These are phyloP conservation scores for Parathielavia appendiculata DNA, from an alignment of 495 filamentous ascomycete species.

Conservation along the genomic window DNA sequence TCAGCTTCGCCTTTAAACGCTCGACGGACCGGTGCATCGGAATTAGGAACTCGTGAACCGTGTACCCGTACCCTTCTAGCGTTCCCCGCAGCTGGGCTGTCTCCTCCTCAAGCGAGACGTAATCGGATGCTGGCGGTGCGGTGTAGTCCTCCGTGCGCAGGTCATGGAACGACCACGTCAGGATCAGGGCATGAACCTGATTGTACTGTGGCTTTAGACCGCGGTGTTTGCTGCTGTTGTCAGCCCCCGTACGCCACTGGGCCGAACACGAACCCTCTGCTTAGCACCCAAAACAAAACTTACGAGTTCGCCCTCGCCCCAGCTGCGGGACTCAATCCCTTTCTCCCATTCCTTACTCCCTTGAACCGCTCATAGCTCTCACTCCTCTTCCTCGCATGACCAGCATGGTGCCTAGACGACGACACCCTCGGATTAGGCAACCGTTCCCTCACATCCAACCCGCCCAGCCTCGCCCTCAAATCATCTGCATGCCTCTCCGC, in stretches of 20 bases:
- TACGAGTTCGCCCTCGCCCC: constrained; percentile 11
- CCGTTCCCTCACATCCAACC: not conserved
- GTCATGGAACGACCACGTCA: constrained; percentile 35
- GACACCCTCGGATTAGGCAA: not conserved
- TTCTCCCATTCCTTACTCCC: constrained; percentile 1
- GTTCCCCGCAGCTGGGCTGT: constrained; percentile 28
- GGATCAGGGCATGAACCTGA: constrained; percentile 29
- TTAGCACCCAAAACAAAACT: constrained; percentile 9
- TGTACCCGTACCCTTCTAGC: constrained; percentile 27
- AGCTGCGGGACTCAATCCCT: constrained; percentile 6
- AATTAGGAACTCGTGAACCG: constrained; percentile 27
- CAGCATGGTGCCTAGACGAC: not conserved
- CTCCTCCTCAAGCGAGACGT: constrained; percentile 33
- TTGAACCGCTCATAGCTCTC: constrained; percentile 14
- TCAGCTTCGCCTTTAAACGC: constrained; percentile 12
- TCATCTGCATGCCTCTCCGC: not conserved
- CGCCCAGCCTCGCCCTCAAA: not conserved
- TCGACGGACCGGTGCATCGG: constrained; percentile 28
- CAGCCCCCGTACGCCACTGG: not conserved
- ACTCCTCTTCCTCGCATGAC: constrained; percentile 3
- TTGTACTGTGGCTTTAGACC: constrained; percentile 20
- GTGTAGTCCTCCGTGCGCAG: constrained; percentile 27
- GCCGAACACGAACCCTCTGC: not conserved
- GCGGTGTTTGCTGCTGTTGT: constrained; percentile 15
- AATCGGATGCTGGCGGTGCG: constrained; percentile 22